Base-by-base conservation (phyloP, 208 protist genomes). In the Phytomonas sp. region DNA sequence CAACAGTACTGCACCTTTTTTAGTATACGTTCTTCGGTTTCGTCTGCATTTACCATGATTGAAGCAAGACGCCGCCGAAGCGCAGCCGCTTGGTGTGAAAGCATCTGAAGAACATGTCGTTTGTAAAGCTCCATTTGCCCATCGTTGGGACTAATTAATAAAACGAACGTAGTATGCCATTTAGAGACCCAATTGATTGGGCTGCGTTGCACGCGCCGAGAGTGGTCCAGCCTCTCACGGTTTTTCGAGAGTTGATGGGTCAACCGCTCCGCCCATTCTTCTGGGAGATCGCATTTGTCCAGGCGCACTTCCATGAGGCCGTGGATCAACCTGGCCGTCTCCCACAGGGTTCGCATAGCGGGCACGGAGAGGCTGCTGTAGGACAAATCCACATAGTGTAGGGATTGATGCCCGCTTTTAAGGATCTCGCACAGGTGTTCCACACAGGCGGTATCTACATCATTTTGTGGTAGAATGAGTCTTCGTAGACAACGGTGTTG, bases 131-230 rank as follows among this genome's bases (percentile, higher is more conserved):
- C 59, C 36, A 81, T 72, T 56, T 56, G 45, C 29, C 74, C 62
- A 37, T 82, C 66, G 4, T 63, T 49, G 29, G 77, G 64, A 56
- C 90, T 88, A 1, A 92, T 42, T 11, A 88, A 72, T 11, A 92
- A 74, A 29, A 95, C 66, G 76, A 93, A 91, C 1, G 86, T 76
- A 0, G 77, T 89, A 64, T 84, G 78, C 90, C 90, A 95, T 16
- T 33, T 49, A 29, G 69, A 60, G 36, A 75, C 73, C 49, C 33
- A 63, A 63, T 56, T 2, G 1, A 56, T 26, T 26, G 45, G 6
- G 45, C 26, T 56, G 45, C 0, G 19, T 19, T 26, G 19, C 45
- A 56, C 0, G 19, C 19, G 45, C 26, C 45, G 45, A 19, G 45
- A 26, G 45, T 11, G 1, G 45, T 11, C 19, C 16, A 56, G 23